Base-by-base conservation (phyloP, 352 stramenopile species). In the Pythium brassicae region DNA sequence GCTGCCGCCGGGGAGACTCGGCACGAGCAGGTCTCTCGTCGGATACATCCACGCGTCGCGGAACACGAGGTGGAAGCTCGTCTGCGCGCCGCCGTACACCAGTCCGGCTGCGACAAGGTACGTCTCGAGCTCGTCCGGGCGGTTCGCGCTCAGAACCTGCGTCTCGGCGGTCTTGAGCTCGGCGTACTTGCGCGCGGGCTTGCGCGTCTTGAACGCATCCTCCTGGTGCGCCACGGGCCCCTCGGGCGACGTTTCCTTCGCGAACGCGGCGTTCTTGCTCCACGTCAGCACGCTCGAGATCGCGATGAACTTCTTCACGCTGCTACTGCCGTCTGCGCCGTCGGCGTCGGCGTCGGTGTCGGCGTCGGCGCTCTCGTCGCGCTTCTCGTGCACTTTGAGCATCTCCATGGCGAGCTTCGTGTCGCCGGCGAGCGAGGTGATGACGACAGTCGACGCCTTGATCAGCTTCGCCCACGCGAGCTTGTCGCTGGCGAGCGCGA, bases 141-240 rank as follows among this genome's bases (percentile, higher is more conserved):
- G 81, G 23, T 78, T 59, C 5, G 86, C 79, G 10, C 78, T 89
- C 44, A 95, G 57, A 25, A 94, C 83, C 55, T 94, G 87, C 10
- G 87, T 93, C 68, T 96, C 87, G 23, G 68, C 62, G 12, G 79
- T 88, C 64, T 94, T 94, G 45, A 93, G 74, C 20, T 91, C 78
- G 37, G 78, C 64, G 58, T 82, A 94, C 53, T 76, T 78, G 19
- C 72, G 68, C 17, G 80, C 74, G 8, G 84, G 82, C 42, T 90
- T 89, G 51, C 86, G 70, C 19, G 71, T 78, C 56, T 91, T 92
- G 68, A 94, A 95, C 42, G 76, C 71, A 57, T 87, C 75, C 68
- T 94, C 86, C 1, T 68, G 62, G 53, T 93, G 80, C 12, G 71
- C 69, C 0, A 66, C 47, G 4, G 62, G 63, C 12, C 68, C 71